A percentile compares a stretch with the other conserved stretches of the same genome.
These are phyloP conservation scores for Pyracantha coccinea DNA, from an alignment of 331 rosid species.

Conservation along the genomic window DNA sequence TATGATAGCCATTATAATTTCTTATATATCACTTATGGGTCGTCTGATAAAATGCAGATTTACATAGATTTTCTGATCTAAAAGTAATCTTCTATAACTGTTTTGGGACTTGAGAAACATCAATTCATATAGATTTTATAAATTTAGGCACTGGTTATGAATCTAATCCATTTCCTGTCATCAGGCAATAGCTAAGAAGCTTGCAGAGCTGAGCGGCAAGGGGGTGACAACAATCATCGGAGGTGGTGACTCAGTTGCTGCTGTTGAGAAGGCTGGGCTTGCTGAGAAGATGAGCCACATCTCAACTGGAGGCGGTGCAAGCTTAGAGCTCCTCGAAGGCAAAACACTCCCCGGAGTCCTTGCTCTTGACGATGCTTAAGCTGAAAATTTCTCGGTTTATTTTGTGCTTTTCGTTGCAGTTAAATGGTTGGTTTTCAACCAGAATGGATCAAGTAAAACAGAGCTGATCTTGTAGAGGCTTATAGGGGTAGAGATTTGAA, in stretches of 20 bases:
- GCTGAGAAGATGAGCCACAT: constrained; percentile 98
- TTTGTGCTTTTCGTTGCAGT: constrained; percentile 15
- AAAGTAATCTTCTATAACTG: not conserved
- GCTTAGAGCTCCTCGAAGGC: constrained; percentile 98
- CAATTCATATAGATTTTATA: no score
- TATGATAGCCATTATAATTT: not conserved
- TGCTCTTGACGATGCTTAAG: constrained; percentile 75
- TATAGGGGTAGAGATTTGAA: constrained; percentile 34
- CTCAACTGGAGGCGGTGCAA: constrained; percentile 94
- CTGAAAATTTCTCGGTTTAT: not conserved
- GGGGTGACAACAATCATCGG: constrained; percentile 92
- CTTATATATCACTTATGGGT: not conserved
- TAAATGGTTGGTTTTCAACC: constrained; percentile 41
- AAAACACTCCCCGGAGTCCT: constrained; percentile 90
- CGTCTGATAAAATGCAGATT: not conserved
- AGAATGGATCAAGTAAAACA: constrained; percentile 4
- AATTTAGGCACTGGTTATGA: not conserved
- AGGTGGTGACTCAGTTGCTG: constrained; percentile 98
- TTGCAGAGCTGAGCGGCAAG: constrained; percentile 78
- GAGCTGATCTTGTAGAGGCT: constrained; percentile 46
- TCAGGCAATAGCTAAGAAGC: constrained; percentile 79
- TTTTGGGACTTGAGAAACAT: not conserved
- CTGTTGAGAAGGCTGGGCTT: constrained; percentile 90
- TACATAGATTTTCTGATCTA: not conserved
- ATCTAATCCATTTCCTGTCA: not conserved